Conservation (phyloP, 805 yeast species). For the Metschnikowia lunata region DNA sequence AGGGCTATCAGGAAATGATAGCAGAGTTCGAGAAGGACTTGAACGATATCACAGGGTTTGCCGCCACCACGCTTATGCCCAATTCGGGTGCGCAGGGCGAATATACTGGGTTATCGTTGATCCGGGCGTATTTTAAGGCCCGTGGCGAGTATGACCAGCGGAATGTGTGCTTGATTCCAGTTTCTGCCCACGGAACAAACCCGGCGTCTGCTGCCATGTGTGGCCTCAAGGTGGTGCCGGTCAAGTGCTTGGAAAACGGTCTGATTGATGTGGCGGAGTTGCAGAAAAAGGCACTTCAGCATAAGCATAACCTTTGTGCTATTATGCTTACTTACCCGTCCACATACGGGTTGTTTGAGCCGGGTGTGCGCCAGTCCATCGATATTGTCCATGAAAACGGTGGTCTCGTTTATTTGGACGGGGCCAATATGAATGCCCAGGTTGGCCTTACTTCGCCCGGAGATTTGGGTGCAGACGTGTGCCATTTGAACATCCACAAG, state of each 20-base stretch:
- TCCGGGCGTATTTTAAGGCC: slow-evolving; percentile 67
- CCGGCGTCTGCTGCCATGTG: slow-evolving; percentile 99
- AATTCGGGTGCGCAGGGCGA: slow-evolving; percentile 99
- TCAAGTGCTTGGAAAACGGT: slow-evolving; percentile 82
- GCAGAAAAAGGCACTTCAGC: slow-evolving; percentile 63
- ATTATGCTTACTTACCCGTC: slow-evolving; percentile 97
- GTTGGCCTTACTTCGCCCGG: slow-evolving; percentile 97
- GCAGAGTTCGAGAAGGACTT: slow-evolving; percentile 76
- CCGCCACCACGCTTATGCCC: slow-evolving; percentile 88
- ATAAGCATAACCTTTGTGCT: slow-evolving; percentile 73
- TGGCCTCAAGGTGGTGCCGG: slow-evolving; percentile 88
- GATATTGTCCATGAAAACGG: slow-evolving; percentile 81
- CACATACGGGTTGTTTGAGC: slow-evolving; percentile 94
- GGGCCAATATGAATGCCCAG: slow-evolving; percentile 99
- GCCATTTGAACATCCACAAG: slow-evolving; percentile 94
- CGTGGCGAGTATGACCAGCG: slow-evolving; percentile 64
- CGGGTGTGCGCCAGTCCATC: slow-evolving; percentile 79
- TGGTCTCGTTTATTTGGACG: slow-evolving; percentile 96
- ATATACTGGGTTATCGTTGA: slow-evolving; percentile 87
- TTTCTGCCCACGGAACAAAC: slow-evolving; percentile 96
- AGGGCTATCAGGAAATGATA: slow-evolving; percentile 76
- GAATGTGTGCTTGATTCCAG: slow-evolving; percentile 90
- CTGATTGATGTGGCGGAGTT: slow-evolving; percentile 80
- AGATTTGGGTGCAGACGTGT: slow-evolving; percentile 95
- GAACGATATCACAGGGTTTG: slow-evolving; percentile 90